Percentiles rank a stretch among this genome's conserved stretches.
phyloP scores from a whole-genome alignment of 371 early-diverging fungal species.

The Haplosporangium sp. region DNA sequence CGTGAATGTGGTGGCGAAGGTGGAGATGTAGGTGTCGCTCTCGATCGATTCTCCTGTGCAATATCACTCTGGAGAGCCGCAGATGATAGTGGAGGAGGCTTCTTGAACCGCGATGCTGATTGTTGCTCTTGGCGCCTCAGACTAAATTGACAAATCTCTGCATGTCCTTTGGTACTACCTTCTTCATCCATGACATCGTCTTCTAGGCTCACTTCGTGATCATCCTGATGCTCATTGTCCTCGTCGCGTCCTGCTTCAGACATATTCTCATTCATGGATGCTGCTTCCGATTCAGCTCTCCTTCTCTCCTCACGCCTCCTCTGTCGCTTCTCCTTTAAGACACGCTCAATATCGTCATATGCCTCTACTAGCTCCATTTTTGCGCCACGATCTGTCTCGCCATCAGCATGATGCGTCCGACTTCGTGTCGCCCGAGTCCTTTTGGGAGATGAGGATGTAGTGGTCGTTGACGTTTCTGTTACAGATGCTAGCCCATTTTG shows the following conservation, averaged over 20 bases:
- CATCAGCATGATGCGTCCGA: background rate
- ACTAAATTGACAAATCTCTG: too few species aligned
- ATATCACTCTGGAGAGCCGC: background rate
- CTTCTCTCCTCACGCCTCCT: constrained; percentile 30
- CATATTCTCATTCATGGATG: background rate
- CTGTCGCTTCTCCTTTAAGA: constrained; percentile 37
- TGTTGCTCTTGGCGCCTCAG: background rate
- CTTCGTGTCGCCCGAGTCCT: constrained; percentile 22
- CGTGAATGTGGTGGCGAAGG: constrained; percentile 42
- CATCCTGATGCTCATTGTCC: constrained; percentile 10
- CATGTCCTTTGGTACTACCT: background rate
- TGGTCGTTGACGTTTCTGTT: background rate
- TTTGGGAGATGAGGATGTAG: background rate
- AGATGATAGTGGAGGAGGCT: background rate
- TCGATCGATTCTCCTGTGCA: background rate
- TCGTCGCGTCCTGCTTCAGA: constrained; percentile 6
- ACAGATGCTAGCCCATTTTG: background rate
- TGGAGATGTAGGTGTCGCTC: constrained; percentile 13
- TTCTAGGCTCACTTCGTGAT: background rate
- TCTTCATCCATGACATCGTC: background rate
- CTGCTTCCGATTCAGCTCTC: constrained; percentile 19
- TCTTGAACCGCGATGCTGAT: background rate
- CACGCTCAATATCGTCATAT: constrained; percentile 42
- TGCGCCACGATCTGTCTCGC: background rate
- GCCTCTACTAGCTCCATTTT: constrained; percentile 12